Conservation (phyloP, 1,284 basidiomycete species). For the Schizophyllum commune region DNA sequence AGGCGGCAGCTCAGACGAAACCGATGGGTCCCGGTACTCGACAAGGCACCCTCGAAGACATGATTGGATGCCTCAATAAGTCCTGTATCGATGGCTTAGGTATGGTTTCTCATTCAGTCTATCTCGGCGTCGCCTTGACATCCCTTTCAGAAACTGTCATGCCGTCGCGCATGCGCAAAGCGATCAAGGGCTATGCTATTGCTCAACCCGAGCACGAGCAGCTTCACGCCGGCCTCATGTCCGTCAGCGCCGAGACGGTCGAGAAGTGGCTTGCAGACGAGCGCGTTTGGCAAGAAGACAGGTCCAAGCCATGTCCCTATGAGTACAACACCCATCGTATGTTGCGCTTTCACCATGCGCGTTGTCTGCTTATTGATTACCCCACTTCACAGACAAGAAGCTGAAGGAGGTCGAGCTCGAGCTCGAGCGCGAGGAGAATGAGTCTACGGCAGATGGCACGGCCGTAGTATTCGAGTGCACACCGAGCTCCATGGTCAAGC, state of each 20-base stretch:
- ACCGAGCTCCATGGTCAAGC: background rate
- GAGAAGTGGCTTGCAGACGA: background rate
- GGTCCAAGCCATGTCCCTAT: background rate
- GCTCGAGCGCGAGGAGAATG: background rate
- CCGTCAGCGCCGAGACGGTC: background rate
- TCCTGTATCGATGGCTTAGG: conserved; percentile 14
- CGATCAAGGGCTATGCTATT: background rate
- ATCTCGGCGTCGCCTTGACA: background rate
- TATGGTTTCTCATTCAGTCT: background rate
- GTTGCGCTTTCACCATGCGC: background rate
- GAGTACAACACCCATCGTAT: background rate
- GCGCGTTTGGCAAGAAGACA: background rate
- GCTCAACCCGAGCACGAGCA: background rate
- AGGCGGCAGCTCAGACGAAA: conserved; percentile 19
- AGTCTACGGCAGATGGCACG: background rate
- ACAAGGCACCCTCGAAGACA: conserved; percentile 24
- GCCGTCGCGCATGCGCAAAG: background rate
- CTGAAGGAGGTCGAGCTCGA: background rate
- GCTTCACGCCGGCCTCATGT: background rate
- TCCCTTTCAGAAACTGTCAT: background rate
- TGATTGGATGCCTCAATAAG: conserved; percentile 24
- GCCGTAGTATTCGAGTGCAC: background rate
- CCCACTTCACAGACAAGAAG: background rate
- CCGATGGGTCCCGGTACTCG: conserved; percentile 26
- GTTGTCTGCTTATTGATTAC: background rate